A percentile compares a stretch with the other conserved stretches of the same genome.
Evolutionary conservation across 805 yeast species (phyloP).

Genomic region (Spathaspora hagerdaliae): DNA sequence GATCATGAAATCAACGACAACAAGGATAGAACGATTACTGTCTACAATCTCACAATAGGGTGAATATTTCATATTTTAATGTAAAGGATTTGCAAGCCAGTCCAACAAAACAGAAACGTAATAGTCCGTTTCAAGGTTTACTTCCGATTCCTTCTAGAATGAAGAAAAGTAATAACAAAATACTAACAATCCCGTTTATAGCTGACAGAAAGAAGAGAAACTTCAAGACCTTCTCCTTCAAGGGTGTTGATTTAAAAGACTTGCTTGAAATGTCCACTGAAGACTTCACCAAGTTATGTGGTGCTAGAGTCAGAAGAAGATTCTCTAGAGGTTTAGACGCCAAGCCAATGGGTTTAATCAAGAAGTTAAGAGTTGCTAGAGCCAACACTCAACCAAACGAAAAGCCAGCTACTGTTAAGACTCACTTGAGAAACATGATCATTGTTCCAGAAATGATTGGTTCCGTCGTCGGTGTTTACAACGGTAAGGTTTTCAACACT

Average conservation of each 20-base stretch:
- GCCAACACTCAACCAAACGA: conserved; percentile 84
- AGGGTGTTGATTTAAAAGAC: conserved; percentile 96
- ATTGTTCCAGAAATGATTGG: conserved; percentile 99
- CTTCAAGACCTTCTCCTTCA: conserved; percentile 96
- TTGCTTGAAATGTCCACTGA: conserved; percentile 91
- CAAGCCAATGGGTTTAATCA: conserved; percentile 93
- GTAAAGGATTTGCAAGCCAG: too few relatives aligned
- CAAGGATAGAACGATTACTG: too few relatives aligned
- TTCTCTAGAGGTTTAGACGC: conserved; percentile 95
- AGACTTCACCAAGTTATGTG: conserved; percentile 94
- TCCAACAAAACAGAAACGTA: too few relatives aligned
- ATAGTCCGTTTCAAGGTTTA: too few relatives aligned
- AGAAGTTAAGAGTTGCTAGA: conserved; percentile 97
- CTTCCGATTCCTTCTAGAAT: too few relatives aligned
- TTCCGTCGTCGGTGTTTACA: conserved; percentile 97
- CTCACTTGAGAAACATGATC: conserved; percentile 99
- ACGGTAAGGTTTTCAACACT: conserved; percentile 99
- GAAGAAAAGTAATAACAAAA: not conserved
- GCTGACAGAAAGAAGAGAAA: conserved; percentile 71
- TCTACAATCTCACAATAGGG: too few relatives aligned
- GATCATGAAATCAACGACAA: too few relatives aligned
- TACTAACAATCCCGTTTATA: conserved; percentile 9
- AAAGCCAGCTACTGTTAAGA: conserved; percentile 97
- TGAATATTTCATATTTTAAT: too few relatives aligned
- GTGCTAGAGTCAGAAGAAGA: conserved; percentile 99